Evolutionary conservation across 306 rosid species (phyloP), one percentile per base, ranked within the genome.

Genomic region (Gynostemma pentaphyllum): DNA sequence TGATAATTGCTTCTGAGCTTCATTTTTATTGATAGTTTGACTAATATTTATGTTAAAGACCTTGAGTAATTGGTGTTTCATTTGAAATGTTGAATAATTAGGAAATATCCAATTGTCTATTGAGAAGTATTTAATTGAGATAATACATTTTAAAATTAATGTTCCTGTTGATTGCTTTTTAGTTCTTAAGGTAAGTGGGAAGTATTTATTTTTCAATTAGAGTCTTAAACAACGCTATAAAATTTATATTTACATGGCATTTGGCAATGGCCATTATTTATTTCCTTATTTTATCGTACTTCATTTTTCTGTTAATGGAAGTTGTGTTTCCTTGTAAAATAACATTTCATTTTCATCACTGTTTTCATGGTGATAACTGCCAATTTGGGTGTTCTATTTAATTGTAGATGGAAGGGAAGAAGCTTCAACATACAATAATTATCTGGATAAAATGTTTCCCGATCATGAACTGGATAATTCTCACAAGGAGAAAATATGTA

Each of bases 321-420:
- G 49, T 24, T 41, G 34, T 37, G 50, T 61, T 40, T 41, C 66
- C 66, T 40, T 23, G 9, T 61, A 14, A 24, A 22, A 8, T 34
- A 39, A 45, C 21, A 61, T 15, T 39, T 40, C 46, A 65, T 47
- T 65, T 65, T 65, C 19, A 29, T 47, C 29, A 8, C 37, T 16
- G 36, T 29, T 65, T 22, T 21, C 40, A 60, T 72, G 68, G 49
- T 41, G 45, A 71, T 49, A 24, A 39, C 44, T 47, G 34, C 23
- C 1, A 29, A 30, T 48, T 7, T 65, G n/a, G 42, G 57, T 48
- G 28, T 22, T 30, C 68, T 51, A 41, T 41, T 48, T 63, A 30
- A 49, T 57, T 52, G 22, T 74, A 76, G 85, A 70, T 68, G 79
- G 68, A 21, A 39, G 13, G 30, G 73, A 70, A 36, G 73, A 70